phyloP scores from a whole-genome alignment of 1,284 basidiomycete species.

The Porodaedalea pini region DNA sequence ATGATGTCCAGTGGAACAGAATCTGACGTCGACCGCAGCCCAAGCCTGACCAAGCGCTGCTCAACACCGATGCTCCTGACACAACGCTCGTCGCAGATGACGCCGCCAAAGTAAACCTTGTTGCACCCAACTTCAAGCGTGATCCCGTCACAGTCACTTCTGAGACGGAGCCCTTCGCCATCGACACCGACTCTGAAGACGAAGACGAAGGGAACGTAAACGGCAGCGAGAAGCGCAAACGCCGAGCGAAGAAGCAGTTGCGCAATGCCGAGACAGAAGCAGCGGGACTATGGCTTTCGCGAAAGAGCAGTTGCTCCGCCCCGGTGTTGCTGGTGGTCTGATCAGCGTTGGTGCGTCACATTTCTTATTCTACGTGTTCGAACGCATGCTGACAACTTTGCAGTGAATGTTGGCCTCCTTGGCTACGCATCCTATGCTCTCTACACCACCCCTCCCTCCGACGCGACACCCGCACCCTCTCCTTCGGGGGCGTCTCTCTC shows the following conservation, averaged over 20 bases:
- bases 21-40: too few relatives aligned
- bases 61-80: slow-evolving; percentile 51
- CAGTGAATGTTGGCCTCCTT: slow-evolving; percentile 73
- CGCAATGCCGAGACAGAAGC: slow-evolving; percentile 55
- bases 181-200: slow-evolving; percentile 19
- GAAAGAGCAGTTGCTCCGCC: slow-evolving; percentile 61
- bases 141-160: slow-evolving; percentile 44
- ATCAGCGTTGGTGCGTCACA: slow-evolving; percentile 45
- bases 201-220: slow-evolving; percentile 17
- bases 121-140: slow-evolving; percentile 46
- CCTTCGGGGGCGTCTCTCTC: slow-evolving; percentile 49
- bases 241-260: slow-evolving; percentile 30
- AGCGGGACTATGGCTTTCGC: slow-evolving; percentile 49
- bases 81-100: slow-evolving; percentile 44
- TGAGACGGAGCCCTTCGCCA: slow-evolving; percentile 24
- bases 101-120: slow-evolving; percentile 51
- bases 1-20: too few relatives aligned
- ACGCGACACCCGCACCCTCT: slow-evolving; percentile 54
- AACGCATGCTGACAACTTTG: not conserved
- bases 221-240: slow-evolving; percentile 12
- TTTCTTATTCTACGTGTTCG: not conserved
- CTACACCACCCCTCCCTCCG: slow-evolving; percentile 65
- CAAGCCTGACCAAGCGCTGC: slow-evolving; percentile 55
- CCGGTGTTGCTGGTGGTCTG: slow-evolving; percentile 69
- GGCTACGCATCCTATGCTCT: slow-evolving; percentile 60